Percentiles rank a stretch among this genome's conserved stretches.
phyloP scores from a whole-genome alignment of 2,329 filamentous ascomycete genomes.

The Chaetomium strumarium region DNA sequence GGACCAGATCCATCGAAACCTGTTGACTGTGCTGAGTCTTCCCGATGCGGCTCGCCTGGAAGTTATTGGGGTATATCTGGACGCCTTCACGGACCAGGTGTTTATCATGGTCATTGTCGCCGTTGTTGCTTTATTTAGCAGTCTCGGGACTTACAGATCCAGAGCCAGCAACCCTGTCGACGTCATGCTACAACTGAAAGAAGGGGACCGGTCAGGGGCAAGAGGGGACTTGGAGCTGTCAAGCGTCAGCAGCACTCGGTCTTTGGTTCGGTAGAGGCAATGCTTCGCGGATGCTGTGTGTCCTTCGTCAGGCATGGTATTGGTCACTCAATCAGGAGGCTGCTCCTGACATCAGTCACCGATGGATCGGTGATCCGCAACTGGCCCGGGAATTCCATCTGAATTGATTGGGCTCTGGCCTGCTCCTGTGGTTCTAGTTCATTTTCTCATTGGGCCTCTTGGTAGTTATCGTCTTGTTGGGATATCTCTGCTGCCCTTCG shows the following conservation, averaged over 20 bases:
- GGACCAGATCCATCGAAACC: conserved; percentile 16
- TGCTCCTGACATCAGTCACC: too few relatives aligned
- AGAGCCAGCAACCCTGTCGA: conserved; percentile 16
- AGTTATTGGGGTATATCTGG: conserved; percentile 18
- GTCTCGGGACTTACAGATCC: conserved; percentile 16
- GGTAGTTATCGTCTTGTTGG: too few relatives aligned
- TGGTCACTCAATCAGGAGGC: too few relatives aligned
- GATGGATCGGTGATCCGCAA: too few relatives aligned
- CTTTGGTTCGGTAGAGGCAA: conserved; percentile 14
- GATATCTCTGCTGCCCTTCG: too few relatives aligned
- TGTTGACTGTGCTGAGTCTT: conserved; percentile 14
- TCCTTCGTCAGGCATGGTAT: too few relatives aligned
- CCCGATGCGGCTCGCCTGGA: neutral
- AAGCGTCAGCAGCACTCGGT: conserved; percentile 21
- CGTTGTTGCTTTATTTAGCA: conserved; percentile 12
- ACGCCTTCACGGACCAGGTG: conserved; percentile 20
- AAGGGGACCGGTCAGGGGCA: conserved; percentile 1
- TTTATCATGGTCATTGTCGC: conserved; percentile 19
- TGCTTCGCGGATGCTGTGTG: too few relatives aligned
- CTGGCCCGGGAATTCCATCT: too few relatives aligned
- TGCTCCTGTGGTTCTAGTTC: too few relatives aligned
- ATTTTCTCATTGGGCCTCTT: too few relatives aligned
- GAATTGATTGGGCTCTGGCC: too few relatives aligned
- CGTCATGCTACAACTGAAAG: conserved; percentile 21
- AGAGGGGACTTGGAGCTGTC: conserved; percentile 19